phyloP scores from a whole-genome alignment of 306 rosid species.

The Hippophae gyantsensis region DNA sequence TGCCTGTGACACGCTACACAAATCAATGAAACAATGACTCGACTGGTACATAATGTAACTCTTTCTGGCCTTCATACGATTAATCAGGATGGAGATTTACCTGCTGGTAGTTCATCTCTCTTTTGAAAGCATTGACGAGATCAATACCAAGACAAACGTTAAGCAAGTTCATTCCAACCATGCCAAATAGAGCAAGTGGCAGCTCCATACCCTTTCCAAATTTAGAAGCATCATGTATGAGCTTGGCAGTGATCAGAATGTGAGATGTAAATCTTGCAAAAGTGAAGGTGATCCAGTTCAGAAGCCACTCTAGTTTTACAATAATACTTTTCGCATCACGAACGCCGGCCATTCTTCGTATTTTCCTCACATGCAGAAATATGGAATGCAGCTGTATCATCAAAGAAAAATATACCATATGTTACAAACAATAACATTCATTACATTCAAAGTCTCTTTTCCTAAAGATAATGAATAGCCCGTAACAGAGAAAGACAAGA shows the following conservation, averaged over 20 bases:
- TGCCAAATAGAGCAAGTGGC: constrained; percentile 83
- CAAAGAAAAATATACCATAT: constrained; percentile 15
- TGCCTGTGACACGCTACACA: too few species aligned
- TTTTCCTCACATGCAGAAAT: constrained; percentile 71
- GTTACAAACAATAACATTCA: not conserved
- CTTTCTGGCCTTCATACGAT: constrained; percentile 12
- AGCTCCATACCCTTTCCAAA: constrained; percentile 72
- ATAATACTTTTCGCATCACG: constrained; percentile 36
- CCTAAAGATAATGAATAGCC: too few species aligned
- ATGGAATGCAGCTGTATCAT: constrained; percentile 76
- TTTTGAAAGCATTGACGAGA: constrained; percentile 63
- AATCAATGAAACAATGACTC: not conserved
- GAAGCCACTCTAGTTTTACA: constrained; percentile 77
- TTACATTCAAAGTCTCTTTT: too few species aligned
- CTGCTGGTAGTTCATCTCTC: constrained; percentile 38
- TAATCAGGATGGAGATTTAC: constrained; percentile 28
- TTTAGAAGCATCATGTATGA: constrained; percentile 45
- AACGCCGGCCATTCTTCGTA: constrained; percentile 73
- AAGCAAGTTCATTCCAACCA: constrained; percentile 82
- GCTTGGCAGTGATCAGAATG: constrained; percentile 71
- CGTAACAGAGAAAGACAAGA: too few species aligned
- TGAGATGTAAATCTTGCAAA: constrained; percentile 58
- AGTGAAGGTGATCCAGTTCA: constrained; percentile 63
- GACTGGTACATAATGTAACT: not conserved
- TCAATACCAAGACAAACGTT: constrained; percentile 79